phyloP scores from a whole-genome alignment of 805 yeast genomes.

The Helenozyma baotianmanensis region DNA sequence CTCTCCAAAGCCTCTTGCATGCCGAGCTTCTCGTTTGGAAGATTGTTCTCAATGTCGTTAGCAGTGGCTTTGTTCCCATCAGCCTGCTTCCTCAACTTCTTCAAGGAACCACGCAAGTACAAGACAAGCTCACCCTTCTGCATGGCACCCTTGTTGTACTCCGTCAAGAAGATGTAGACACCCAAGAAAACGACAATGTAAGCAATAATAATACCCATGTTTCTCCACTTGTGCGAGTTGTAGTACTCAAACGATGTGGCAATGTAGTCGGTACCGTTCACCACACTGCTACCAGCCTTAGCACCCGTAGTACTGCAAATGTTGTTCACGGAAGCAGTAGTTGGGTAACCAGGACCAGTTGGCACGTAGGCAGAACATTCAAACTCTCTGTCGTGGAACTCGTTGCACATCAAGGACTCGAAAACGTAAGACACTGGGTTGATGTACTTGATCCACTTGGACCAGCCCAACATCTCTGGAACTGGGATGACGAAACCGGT shows the following conservation, averaged over 20 bases:
- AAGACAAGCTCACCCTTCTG: conserved; percentile 38
- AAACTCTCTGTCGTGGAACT: conserved; percentile 55
- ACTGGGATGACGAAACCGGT: conserved; percentile 44
- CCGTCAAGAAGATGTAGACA: conserved; percentile 31
- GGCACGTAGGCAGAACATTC: conserved; percentile 58
- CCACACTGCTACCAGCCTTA: conserved; percentile 45
- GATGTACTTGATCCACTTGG: conserved; percentile 37
- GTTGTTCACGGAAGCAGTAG: conserved; percentile 30
- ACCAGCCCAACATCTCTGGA: conserved; percentile 32
- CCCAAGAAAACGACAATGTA: conserved; percentile 41
- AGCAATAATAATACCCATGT: conserved; percentile 62
- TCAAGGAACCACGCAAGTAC: conserved; percentile 36
- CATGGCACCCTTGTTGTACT: conserved; percentile 44
- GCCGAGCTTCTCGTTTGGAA: conserved; percentile 25
- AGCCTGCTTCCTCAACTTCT: conserved; percentile 37
- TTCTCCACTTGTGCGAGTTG: conserved; percentile 71
- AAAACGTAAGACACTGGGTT: conserved; percentile 38
- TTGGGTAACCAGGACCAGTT: conserved; percentile 48
- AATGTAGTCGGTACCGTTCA: conserved; percentile 60
- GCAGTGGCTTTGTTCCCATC: conserved; percentile 17
- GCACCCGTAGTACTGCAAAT: conserved; percentile 65
- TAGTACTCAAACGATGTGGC: conserved; percentile 44
- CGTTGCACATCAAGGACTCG: conserved; percentile 62
- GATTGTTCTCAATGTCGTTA: conserved; percentile 35
- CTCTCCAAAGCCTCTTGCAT: conserved; percentile 27